Percentiles rank a stretch among this genome's conserved stretches.
These are phyloP conservation scores for Wickerhamomyces hampshirensis DNA, from an alignment of 805 yeast species.

Conservation along the genomic window DNA sequence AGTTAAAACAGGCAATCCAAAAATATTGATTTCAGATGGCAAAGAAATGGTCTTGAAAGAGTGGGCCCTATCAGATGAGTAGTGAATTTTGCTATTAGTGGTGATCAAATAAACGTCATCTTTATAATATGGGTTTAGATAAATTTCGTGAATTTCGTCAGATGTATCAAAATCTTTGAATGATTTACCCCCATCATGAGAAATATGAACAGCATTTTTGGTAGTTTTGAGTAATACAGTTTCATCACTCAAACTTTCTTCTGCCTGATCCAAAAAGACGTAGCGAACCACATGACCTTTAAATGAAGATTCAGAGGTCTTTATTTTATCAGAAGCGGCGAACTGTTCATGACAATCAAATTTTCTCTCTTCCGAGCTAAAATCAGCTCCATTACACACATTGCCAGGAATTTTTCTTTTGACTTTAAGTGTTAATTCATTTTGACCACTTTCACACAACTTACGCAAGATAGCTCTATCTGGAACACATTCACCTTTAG, in stretches of 20 bases:
- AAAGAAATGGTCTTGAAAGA: constrained; percentile 33
- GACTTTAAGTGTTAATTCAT: constrained; percentile 12
- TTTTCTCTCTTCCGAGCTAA: constrained; percentile 7
- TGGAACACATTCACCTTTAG: constrained; percentile 46
- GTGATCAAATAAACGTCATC: constrained; percentile 35
- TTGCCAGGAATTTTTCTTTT: constrained; percentile 22
- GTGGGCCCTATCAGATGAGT: constrained; percentile 64
- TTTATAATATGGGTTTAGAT: constrained; percentile 52
- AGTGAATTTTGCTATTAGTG: constrained; percentile 31
- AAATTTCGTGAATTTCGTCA: constrained; percentile 43
- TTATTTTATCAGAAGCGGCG: constrained; percentile 21
- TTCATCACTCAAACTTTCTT: constrained; percentile 43
- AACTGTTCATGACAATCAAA: constrained; percentile 19
- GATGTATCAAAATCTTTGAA: constrained; percentile 10
- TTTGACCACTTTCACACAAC: constrained; percentile 33
- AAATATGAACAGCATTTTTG: constrained; percentile 48
- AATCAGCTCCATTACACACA: constrained; percentile 14
- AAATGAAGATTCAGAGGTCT: constrained; percentile 35
- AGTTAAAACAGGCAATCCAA: constrained; percentile 42
- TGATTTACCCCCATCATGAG: constrained; percentile 44
- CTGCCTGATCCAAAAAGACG: constrained; percentile 45
- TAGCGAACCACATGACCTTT: constrained; percentile 51
- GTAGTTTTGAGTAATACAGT: constrained; percentile 57
- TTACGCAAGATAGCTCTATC: constrained; percentile 23
- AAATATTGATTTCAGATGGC: constrained; percentile 42